Base-by-base conservation (phyloP, 106 monocot species). In the Dendrobium officinale region DNA sequence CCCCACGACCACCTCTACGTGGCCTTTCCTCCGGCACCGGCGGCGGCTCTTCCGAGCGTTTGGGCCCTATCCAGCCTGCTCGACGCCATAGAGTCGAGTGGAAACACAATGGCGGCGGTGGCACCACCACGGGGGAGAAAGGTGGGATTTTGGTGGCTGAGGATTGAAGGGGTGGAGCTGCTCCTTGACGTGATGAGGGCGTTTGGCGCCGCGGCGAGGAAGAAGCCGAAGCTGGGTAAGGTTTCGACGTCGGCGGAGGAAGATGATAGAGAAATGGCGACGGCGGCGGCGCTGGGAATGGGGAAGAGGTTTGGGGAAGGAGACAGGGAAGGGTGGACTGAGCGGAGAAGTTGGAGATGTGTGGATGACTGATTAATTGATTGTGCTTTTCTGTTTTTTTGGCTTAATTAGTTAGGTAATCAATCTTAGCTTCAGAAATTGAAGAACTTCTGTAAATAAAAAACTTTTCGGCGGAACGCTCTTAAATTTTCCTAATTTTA, bases 1-100 rank as follows among this genome's bases (percentile, higher is more conserved):
- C 87, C 90, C 29, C 9, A 17, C 6, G 73, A 43, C 44, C 90
- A 90, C 80, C 77, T 90, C 40, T 45, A 72, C 9, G 42, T 79
- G 24, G 42, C 73, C n/a, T 24, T 68, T 42, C 45, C 58, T n/a
- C 20, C 67, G 43, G 47, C 55, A n/a, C 24, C 26, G 17, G 29
- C 31, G 6, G 40, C 18, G n/a, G 31, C 47, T 17, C 42, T 80
- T 43, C 80, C 83, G 15, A 84, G 55, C 31, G 76, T 81, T 56
- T 79, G 67, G 78, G 75, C 68, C 2, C 3, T 81, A 1, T 75
- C 67, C 4, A 75, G 51, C 55, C 24, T 83, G 33, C 2, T 81
- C 42, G 68, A 67, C 55, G 82, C 85, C 80, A 75, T 84, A 45
- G 80, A 89, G 55, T 33, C 49, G 20, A 75, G 87, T 44, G 55